Evolutionary conservation across 1,139 yeast genomes (phyloP), one percentile per base, ranked within the genome.

Genomic region (Kodamaea arcana): DNA sequence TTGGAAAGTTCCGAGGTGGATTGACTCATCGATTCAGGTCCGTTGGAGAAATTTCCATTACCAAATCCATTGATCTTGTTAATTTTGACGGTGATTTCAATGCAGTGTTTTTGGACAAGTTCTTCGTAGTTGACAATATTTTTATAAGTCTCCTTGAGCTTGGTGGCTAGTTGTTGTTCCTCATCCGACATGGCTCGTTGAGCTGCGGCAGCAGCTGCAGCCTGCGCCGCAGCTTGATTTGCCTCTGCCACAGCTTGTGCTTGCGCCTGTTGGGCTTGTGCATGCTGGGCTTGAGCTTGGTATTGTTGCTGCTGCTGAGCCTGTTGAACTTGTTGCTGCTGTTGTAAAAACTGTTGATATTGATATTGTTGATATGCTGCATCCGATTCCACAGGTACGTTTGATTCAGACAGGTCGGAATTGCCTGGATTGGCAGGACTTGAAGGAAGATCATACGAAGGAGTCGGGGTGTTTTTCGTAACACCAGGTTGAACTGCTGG

Each of bases 91-190:
- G 77, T 72, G 25, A 75, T 60, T 35, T 74, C 80, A 14, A 75
- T 65, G 55, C 81, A 82, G 42, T 79, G 78, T 44, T 80, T 80
- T 51, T 82, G 90, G 15, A 82, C 77, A 38, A 78, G 75, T 41
- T 79, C 80, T 59, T 82, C 90, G 45, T 72, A 72, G 44, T 75
- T 76, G 35, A 82, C 80, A 32, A 83, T 82, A 37, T 75, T 68
- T 47, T 80, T 80, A 54, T 82, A 83, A 5, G 87, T 80, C 49
- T 82, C 88, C 52, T 83, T 86, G 21, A 82, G 56, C 48, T 81
- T 81, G 3, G 83, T 69, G 4, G 86, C 85, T 35, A 82, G 61
- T 37, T 78, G 78, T 45, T 80, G 88, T 52, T 82, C 87, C 50
- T 81, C 85, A 40, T 75, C 82, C 2, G 79, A 60, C 63, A 76